A percentile compares a stretch with the other conserved stretches of the same genome.
These are phyloP conservation scores for Tuber brumale DNA, from an alignment of 495 filamentous ascomycete species.

Conservation along the genomic window DNA sequence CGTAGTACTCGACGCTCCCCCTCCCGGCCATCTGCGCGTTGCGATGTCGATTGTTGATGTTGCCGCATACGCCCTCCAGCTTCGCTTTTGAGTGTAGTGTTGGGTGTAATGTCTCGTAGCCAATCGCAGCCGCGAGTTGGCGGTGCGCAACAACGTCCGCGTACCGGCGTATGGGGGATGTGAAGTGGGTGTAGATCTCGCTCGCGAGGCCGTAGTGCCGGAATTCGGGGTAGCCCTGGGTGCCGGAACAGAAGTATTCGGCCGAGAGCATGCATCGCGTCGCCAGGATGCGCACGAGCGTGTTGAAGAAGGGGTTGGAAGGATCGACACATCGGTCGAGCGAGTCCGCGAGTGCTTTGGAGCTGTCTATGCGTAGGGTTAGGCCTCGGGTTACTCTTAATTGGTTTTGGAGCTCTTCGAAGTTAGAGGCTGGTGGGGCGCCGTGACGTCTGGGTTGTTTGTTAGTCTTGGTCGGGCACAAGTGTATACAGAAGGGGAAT, in stretches of 20 bases:
- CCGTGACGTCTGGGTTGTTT: conserved; percentile 61
- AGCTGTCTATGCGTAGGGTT: conserved; percentile 72
- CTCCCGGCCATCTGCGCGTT: conserved; percentile 94
- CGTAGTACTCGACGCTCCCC: conserved; percentile 92
- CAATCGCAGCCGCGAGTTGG: conserved; percentile 90
- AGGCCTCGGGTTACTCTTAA: conserved; percentile 75
- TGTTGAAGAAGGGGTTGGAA: conserved; percentile 95
- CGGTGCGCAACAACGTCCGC: conserved; percentile 90
- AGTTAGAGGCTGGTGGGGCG: conserved; percentile 87
- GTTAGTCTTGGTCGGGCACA: not conserved
- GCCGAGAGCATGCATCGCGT: conserved; percentile 99
- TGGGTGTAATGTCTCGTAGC: conserved; percentile 76
- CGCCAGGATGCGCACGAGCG: conserved; percentile 89
- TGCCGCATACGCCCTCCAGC: conserved; percentile 88
- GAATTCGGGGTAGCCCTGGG: conserved; percentile 87
- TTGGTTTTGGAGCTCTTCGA: conserved; percentile 86
- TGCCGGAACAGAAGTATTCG: conserved; percentile 93
- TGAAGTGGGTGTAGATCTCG: conserved; percentile 98
- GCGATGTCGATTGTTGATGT: conserved; percentile 94
- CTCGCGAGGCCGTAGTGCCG: conserved; percentile 91
- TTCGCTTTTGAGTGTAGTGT: conserved; percentile 67
- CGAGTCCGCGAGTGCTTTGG: conserved; percentile 81
- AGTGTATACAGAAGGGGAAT: not conserved
- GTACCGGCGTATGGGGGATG: conserved; percentile 91
- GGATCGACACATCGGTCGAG: conserved; percentile 76